Conservation (phyloP, 78 protist genomes). For the Blattamonas nauphoetae region DNA sequence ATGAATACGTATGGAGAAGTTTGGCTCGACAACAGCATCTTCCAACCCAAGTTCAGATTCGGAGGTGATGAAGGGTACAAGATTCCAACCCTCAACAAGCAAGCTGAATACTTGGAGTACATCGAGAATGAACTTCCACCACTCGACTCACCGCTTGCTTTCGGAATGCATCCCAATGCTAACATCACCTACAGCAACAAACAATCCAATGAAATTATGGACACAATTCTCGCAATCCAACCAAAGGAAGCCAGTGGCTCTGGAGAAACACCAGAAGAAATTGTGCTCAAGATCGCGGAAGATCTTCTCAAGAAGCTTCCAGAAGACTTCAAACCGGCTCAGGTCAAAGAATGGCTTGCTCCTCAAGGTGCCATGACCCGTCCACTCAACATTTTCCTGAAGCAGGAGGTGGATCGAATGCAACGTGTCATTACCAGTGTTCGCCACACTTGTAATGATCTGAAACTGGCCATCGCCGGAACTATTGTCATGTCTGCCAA, state of each 20-base stretch:
- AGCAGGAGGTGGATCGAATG: constrained; percentile 67
- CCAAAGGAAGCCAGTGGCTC: constrained; percentile 59
- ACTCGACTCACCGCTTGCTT: constrained; percentile 63
- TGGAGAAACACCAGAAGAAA: constrained; percentile 57
- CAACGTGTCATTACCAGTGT: constrained; percentile 25
- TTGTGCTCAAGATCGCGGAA: constrained; percentile 31
- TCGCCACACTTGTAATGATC: constrained; percentile 35
- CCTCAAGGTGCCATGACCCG: background rate
- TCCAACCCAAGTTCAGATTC: constrained; percentile 31
- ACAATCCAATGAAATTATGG: constrained; percentile 28
- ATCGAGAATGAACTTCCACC: constrained; percentile 38
- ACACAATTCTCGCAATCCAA: constrained; percentile 57
- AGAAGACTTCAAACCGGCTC: constrained; percentile 27
- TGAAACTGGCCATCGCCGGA: constrained; percentile 66
- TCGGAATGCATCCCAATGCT: constrained; percentile 76
- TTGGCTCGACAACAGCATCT: constrained; percentile 22
- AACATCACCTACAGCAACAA: constrained; percentile 54
- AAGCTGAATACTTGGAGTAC: constrained; percentile 22
- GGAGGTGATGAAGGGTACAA: constrained; percentile 15
- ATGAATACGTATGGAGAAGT: constrained; percentile 41
- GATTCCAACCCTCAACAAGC: constrained; percentile 23
- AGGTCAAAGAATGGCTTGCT: constrained; percentile 12
- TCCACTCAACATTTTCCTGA: constrained; percentile 61
- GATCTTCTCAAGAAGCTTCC: constrained; percentile 58
- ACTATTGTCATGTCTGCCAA: constrained; percentile 56